A percentile compares a stretch with the other conserved stretches of the same genome.
Conservation (phyloP, 2,329 filamentous ascomycete species). For the Cladosporium sphaerospermum region DNA sequence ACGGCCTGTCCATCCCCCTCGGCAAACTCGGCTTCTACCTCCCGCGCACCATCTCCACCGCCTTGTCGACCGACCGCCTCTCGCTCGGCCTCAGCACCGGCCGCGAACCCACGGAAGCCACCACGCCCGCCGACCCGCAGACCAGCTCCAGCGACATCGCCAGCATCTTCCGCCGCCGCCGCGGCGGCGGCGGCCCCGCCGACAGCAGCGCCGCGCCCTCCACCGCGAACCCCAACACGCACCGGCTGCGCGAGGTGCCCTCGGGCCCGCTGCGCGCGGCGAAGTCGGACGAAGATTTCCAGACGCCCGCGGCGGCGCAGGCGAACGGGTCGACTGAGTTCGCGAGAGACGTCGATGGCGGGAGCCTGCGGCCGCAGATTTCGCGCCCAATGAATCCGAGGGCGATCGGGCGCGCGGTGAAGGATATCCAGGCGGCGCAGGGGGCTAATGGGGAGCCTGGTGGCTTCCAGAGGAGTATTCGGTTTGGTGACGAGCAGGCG, state of each 20-base stretch:
- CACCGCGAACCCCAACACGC: not conserved
- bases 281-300: not conserved
- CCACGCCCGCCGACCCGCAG: constrained; percentile 16
- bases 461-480: constrained; percentile 26
- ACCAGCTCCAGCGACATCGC: not conserved
- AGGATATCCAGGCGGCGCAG: too few relatives aligned
- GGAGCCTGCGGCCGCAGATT: not conserved
- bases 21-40: constrained; percentile 59
- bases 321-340: not conserved
- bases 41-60: constrained; percentile 56
- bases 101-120: constrained; percentile 21
- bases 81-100: constrained; percentile 18
- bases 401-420: not conserved
- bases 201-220: constrained; percentile 10
- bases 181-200: constrained; percentile 5
- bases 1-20: constrained; percentile 74
- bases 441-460: not conserved
- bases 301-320: not conserved
- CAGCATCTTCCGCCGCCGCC: constrained; percentile 6
- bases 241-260: too few relatives aligned
- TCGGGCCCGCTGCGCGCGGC: not conserved
- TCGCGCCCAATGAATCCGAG: not conserved
- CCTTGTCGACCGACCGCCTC: constrained; percentile 38
- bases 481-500: constrained; percentile 24
- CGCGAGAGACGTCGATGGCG: constrained; percentile 4